Percentiles rank a stretch among this genome's conserved stretches.
Evolutionary conservation across 2,329 filamentous ascomycete genomes (phyloP).

Genomic region (Dissoconium aciculare): DNA sequence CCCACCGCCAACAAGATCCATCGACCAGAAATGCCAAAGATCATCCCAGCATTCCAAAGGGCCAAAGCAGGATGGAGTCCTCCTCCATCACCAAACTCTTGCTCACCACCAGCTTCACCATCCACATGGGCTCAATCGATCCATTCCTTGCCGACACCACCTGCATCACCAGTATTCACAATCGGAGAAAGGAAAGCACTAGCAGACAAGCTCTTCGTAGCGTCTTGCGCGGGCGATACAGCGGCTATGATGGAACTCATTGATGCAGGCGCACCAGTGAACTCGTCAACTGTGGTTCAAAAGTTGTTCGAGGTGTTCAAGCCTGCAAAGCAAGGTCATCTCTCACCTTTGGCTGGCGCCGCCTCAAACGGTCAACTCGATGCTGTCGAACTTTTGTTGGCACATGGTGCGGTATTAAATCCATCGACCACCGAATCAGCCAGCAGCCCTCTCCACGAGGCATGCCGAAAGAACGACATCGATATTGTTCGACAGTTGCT

Average conservation of each 20-base stretch:
- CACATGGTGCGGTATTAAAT: conserved; percentile 19
- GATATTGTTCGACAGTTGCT: conserved; percentile 17
- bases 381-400: conserved; percentile 16
- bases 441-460: conserved; percentile 20
- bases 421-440: conserved; percentile 16
- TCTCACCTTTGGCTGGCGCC: conserved; percentile 22
- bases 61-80: conserved; percentile 20
- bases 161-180: conserved; percentile 1
- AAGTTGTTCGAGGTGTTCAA: conserved; percentile 22
- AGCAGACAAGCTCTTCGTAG: conserved; percentile 16
- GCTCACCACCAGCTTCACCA: conserved; percentile 7
- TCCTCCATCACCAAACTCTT: conserved; percentile 16
- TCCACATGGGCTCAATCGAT: conserved; percentile 8
- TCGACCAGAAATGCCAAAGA: no score
- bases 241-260: conserved; percentile 16
- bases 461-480: conserved; percentile 17
- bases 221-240: conserved; percentile 20
- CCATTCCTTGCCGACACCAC: conserved; percentile 4
- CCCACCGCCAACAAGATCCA: no score
- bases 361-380: conserved; percentile 17
- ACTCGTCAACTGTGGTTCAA: conserved; percentile 15
- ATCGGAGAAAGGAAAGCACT: conserved; percentile 13
- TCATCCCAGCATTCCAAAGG: conserved; percentile 14
- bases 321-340: conserved; percentile 20
- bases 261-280: conserved; percentile 17